Evolutionary conservation across 768 basidiomycete genomes (phyloP), one percentile per base, ranked within the genome.

Genomic region (Tulasnella sp.): DNA sequence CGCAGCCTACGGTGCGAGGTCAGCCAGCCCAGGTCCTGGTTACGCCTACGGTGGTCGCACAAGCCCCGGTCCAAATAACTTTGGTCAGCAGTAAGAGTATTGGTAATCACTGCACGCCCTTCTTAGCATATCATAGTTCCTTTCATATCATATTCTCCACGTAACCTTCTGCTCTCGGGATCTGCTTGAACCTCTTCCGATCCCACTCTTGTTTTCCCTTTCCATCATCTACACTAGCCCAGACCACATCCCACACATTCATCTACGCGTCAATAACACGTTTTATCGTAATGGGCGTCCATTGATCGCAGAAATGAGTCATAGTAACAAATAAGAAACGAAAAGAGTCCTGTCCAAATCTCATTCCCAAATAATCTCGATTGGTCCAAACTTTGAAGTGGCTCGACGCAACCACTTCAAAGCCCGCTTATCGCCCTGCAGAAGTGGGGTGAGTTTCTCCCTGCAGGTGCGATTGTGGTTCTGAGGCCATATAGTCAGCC

Each of bases 21-120:
- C 40, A 80, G 80, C 36, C 77, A 88, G 88, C 27, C 90, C 90
- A 10, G 87, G 86, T 2, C 89, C 89, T 1, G 86, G 87, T 75
- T 81, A 84, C 7, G 89, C 86, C 40, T 90, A 89, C 62, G 88
- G 86, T 40, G 80, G 46, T 10, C 52, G 52, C 52, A 52, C 52
- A 52, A 52, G 52, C n/a, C 52, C 52, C 14, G 52, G 52, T 68
- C 62, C 27, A 68, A 68, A 68, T 27, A 68, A 68, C 62, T 68
- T 68, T 36, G 62, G 62, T 34, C 62, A 68, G 34, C 62, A 68
- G 4, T 68, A 34, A 68, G 62, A 31, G n/a, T 27, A 68, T 14
- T 14, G n/a, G 27, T 6, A 36, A 36, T 31, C 31, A 36, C 62
- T 34, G 14, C 62, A 68, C 52, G n/a, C n/a, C 52, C 7, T 52